Conservation (phyloP, 2,329 filamentous ascomycete genomes). For the Aspergillus caelatus region DNA sequence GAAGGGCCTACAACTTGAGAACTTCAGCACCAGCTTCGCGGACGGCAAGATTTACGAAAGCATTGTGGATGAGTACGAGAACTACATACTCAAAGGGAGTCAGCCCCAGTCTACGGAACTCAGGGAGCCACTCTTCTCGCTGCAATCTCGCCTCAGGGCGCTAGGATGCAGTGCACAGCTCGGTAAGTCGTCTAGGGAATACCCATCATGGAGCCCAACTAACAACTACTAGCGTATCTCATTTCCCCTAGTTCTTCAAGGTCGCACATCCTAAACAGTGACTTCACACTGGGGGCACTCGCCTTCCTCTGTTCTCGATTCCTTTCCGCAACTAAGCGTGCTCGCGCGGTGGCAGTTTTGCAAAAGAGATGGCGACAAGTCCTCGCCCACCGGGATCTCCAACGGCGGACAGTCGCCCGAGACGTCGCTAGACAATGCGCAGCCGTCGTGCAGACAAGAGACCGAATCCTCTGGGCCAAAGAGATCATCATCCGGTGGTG, state of each 20-base stretch:
- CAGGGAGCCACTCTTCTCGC: constrained; percentile 9
- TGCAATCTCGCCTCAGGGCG: constrained; percentile 38
- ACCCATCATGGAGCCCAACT: background rate
- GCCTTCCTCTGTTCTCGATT: constrained; percentile 63
- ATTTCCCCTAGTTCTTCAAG: constrained; percentile 36
- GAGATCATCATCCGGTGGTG: constrained; percentile 39
- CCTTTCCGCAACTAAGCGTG: constrained; percentile 52
- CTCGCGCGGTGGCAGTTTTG: constrained; percentile 56
- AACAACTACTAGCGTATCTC: constrained; percentile 29
- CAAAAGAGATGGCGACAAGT: constrained; percentile 55
- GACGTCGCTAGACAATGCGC: constrained; percentile 45
- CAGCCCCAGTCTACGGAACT: background rate
- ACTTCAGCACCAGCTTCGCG: constrained; percentile 62
- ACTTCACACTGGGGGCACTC: constrained; percentile 60
- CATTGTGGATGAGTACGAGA: constrained; percentile 61
- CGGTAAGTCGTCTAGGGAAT: constrained; percentile 32
- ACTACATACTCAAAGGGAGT: constrained; percentile 35
- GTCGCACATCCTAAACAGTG: constrained; percentile 53
- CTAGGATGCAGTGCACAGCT: constrained; percentile 49
- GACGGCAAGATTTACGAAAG: constrained; percentile 56
- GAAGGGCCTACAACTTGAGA: constrained; percentile 51
- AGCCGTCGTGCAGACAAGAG: constrained; percentile 48
- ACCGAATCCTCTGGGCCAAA: constrained; percentile 45
- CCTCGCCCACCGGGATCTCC: constrained; percentile 19
- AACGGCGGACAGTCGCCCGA: constrained; percentile 26